Conservation (phyloP, 768 basidiomycete genomes). For the Leucocoprinus sp. region DNA sequence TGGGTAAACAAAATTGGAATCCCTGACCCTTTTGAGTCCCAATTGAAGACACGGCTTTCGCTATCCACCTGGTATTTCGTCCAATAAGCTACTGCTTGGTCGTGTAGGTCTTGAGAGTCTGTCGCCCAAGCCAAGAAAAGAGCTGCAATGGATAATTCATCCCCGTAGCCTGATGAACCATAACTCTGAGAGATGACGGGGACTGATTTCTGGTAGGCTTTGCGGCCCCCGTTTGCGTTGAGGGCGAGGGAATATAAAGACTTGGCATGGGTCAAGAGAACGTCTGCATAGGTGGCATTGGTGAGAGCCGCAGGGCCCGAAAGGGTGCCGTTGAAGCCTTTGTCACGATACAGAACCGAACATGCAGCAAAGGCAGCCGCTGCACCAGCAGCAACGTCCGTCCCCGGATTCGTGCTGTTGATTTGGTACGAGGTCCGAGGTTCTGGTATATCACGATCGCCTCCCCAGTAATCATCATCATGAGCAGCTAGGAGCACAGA, state of each 20-base stretch:
- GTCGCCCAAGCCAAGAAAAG: slow-evolving; percentile 69
- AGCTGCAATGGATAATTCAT: slow-evolving; percentile 70
- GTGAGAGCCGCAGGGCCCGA: slow-evolving; percentile 57
- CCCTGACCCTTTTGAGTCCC: slow-evolving; percentile 81
- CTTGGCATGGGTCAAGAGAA: slow-evolving; percentile 66
- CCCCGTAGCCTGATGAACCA: slow-evolving; percentile 60
- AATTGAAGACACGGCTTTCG: slow-evolving; percentile 66
- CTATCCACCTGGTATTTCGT: slow-evolving; percentile 43
- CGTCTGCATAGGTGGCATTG: slow-evolving; percentile 64
- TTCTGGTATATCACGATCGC: slow-evolving; percentile 67
- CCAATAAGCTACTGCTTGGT: slow-evolving; percentile 58
- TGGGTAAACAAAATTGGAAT: slow-evolving; percentile 71
- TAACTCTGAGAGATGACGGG: slow-evolving; percentile 59
- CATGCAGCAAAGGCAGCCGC: slow-evolving; percentile 86
- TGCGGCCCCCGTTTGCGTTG: slow-evolving; percentile 51
- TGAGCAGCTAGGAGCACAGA: slow-evolving; percentile 30
- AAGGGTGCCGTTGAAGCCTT: slow-evolving; percentile 43
- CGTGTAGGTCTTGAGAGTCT: slow-evolving; percentile 49
- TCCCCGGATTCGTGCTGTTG: slow-evolving; percentile 75
- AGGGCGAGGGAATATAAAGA: slow-evolving; percentile 72
- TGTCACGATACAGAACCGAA: slow-evolving; percentile 68
- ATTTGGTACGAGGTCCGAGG: slow-evolving; percentile 74
- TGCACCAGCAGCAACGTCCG: slow-evolving; percentile 79
- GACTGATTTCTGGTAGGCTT: slow-evolving; percentile 62
- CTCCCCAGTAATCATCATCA: slow-evolving; percentile 86